These are phyloP conservation scores for Coniochaeta sp. DNA, from an alignment of 2,329 filamentous ascomycete genomes.

Conservation along the genomic window DNA sequence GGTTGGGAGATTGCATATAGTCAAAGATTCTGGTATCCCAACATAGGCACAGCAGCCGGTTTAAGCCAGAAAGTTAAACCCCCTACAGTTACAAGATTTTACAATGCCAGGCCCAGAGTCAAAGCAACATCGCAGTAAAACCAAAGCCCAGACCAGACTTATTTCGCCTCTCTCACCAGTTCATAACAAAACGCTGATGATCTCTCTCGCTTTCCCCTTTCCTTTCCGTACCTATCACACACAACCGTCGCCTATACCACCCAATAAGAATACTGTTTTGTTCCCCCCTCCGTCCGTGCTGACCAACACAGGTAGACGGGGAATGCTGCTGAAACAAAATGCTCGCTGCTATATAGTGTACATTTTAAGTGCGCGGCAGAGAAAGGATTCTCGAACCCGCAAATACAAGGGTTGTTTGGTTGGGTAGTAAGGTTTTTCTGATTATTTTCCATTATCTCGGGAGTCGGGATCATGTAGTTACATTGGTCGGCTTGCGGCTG, in stretches of 20 bases:
- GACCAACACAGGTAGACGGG: no score
- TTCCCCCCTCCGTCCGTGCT: no score
- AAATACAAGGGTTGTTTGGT: background rate
- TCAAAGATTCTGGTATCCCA: background rate
- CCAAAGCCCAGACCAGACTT: background rate
- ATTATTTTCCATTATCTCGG: background rate
- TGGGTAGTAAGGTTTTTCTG: background rate
- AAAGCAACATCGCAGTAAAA: background rate
- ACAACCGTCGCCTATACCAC: no score
- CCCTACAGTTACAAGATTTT: background rate
- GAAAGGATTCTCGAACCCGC: background rate
- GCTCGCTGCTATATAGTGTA: constrained; percentile 3
- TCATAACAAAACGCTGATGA: no score
- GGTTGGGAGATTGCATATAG: no score
- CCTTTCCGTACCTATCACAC: no score
- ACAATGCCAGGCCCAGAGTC: no score
- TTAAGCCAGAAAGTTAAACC: background rate
- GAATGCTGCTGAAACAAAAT: background rate
- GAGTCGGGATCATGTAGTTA: background rate
- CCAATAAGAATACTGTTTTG: no score
- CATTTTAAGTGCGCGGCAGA: background rate
- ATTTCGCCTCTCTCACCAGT: no score
- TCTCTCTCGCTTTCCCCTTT: no score
- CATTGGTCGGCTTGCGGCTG: constrained; percentile 2
- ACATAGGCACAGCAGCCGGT: background rate